phyloP scores from a whole-genome alignment of 2,329 filamentous ascomycete species.

The Macroventuria anomochaeta region DNA sequence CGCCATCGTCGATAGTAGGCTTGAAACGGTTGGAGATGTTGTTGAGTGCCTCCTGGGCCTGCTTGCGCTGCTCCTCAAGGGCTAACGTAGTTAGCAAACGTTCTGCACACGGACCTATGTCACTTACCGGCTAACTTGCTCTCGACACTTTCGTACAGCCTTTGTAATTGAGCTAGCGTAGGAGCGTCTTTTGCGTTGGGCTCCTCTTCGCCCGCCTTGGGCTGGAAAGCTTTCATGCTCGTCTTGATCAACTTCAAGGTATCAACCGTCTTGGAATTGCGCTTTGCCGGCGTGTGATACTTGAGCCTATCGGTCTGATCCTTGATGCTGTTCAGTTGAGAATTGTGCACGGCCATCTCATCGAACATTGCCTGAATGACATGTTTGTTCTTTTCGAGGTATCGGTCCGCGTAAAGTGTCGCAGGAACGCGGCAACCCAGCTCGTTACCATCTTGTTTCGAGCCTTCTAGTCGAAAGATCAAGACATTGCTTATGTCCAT shows the following conservation, averaged over 20 bases:
- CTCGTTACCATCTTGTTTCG: slow-evolving; percentile 47
- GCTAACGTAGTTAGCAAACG: slow-evolving; percentile 39
- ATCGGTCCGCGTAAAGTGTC: slow-evolving; percentile 65
- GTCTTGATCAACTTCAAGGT: slow-evolving; percentile 49
- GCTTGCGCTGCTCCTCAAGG: slow-evolving; percentile 52
- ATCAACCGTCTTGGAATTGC: slow-evolving; percentile 41
- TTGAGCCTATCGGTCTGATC: slow-evolving; percentile 46
- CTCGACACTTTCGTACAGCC: slow-evolving; percentile 41
- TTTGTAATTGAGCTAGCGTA: slow-evolving; percentile 37
- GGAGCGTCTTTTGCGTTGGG: slow-evolving; percentile 27
- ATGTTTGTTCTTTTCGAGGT: slow-evolving; percentile 60
- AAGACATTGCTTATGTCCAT: slow-evolving; percentile 58
- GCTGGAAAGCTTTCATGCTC: slow-evolving; percentile 45
- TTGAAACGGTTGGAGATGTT: slow-evolving; percentile 56
- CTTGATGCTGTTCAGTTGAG: slow-evolving; percentile 41
- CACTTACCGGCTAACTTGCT: slow-evolving; percentile 40
- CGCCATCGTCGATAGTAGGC: slow-evolving; percentile 48
- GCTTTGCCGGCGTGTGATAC: slow-evolving; percentile 38
- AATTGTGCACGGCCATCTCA: slow-evolving; percentile 44
- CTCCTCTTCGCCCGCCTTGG: slow-evolving; percentile 17
- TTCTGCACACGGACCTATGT: background rate
- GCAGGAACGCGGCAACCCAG: slow-evolving; percentile 59
- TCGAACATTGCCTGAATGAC: slow-evolving; percentile 57
- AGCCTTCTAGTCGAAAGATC: slow-evolving; percentile 51
- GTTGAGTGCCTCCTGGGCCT: slow-evolving; percentile 51